Evolutionary conservation across 2,329 filamentous ascomycete species (phyloP).

Genomic region (Aspergillus luchuensis): DNA sequence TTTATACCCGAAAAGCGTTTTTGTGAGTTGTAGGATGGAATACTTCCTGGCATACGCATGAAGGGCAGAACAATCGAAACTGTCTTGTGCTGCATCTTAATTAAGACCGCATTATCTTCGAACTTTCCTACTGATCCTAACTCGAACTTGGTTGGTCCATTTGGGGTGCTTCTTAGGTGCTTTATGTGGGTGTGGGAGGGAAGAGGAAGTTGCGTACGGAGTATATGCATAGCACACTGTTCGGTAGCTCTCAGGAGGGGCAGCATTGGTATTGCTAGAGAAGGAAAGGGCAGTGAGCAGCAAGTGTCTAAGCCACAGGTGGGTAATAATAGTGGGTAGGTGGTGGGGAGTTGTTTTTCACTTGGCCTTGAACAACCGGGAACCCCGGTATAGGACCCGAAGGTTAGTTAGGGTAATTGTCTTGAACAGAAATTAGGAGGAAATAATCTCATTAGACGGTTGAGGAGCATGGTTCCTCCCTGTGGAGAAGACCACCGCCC

Average conservation of each 20-base stretch:
- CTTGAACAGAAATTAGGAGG: conserved; percentile 6
- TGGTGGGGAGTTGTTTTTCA: neutral
- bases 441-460: conserved; percentile 4
- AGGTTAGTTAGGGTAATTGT: conserved; percentile 11
- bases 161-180: too few species aligned
- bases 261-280: neutral
- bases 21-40: neutral
- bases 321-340: neutral
- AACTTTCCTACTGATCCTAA: neutral
- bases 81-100: neutral
- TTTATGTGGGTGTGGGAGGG: neutral
- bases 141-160: neutral
- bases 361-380: conserved; percentile 11
- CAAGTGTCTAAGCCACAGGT: conserved; percentile 10
- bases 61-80: neutral
- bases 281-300: neutral
- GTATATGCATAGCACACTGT: neutral
- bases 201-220: neutral
- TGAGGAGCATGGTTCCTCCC: conserved; percentile 25
- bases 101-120: neutral
- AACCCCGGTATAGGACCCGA: conserved; percentile 17
- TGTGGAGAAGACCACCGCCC: conserved; percentile 22
- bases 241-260: neutral
- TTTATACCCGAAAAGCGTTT: too few species aligned
- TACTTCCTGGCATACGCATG: neutral